These are phyloP conservation scores for Moesziomyces globuligerus DNA, from an alignment of 1,284 basidiomycete species.

Conservation along the genomic window DNA sequence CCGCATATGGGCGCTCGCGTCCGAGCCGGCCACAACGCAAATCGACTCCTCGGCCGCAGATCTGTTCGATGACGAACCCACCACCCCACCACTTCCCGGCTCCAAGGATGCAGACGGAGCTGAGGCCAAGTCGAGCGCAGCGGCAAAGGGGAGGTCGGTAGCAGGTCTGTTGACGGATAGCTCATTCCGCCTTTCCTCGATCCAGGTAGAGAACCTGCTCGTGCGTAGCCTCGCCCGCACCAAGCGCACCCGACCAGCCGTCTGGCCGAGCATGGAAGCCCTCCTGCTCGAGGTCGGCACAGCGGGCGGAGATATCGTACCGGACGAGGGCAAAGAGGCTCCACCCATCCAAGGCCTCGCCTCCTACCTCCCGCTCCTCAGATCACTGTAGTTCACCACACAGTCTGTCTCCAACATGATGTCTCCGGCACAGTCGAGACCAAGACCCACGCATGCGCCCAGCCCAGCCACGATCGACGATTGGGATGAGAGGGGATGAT, in stretches of 20 bases:
- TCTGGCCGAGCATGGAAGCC: background rate
- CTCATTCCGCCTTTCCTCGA: background rate
- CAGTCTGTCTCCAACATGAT: too few species aligned
- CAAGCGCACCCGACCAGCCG: background rate
- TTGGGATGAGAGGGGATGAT: background rate
- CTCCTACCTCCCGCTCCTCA: background rate
- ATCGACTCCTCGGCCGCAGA: slow-evolving; percentile 7
- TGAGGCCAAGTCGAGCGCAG: background rate
- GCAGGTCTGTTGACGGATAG: background rate
- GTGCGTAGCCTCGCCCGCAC: background rate
- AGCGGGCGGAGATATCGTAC: background rate
- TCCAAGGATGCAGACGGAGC: background rate
- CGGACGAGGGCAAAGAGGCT: background rate
- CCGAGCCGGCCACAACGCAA: background rate
- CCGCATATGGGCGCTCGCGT: too few species aligned
- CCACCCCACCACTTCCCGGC: slow-evolving; percentile 17
- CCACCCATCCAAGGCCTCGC: background rate
- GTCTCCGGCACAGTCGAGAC: too few species aligned
- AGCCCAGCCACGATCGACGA: background rate
- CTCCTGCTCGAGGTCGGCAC: background rate
- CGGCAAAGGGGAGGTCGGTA: background rate
- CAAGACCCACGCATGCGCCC: too few species aligned
- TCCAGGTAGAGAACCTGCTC: background rate
- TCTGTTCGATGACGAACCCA: slow-evolving; percentile 34
- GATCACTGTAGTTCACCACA: too few species aligned